A percentile compares a stretch with the other conserved stretches of the same genome.
Conservation (phyloP, 768 basidiomycete genomes). For the Tricholoma flavovirens region DNA sequence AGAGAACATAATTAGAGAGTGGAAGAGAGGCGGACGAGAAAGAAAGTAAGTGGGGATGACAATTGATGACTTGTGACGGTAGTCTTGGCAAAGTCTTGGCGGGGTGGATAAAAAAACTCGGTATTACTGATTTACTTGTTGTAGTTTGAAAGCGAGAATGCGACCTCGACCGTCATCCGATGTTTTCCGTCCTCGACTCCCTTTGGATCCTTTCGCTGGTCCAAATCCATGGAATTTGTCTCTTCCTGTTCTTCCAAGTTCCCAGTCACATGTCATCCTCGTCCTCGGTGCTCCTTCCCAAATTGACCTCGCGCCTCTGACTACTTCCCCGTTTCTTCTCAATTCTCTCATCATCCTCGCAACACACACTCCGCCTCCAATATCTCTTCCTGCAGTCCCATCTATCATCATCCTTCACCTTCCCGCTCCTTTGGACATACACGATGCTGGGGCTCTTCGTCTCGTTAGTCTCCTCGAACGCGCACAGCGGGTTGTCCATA, state of each 20-base stretch:
- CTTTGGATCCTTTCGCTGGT: constrained; percentile 33
- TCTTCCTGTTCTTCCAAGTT: constrained; percentile 7
- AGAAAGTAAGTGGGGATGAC: too few species aligned
- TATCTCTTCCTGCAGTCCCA: constrained; percentile 17
- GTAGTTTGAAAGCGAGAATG: too few species aligned
- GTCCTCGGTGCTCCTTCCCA: constrained; percentile 33
- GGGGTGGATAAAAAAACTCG: too few species aligned
- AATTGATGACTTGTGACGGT: too few species aligned
- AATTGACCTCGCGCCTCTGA: constrained; percentile 30
- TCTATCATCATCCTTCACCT: constrained; percentile 30
- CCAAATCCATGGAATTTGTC: too few species aligned
- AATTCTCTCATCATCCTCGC: constrained; percentile 35
- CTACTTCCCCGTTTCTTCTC: constrained; percentile 27
- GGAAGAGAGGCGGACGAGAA: too few species aligned
- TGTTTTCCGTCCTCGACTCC: constrained; percentile 33
- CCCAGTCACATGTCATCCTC: constrained; percentile 27
- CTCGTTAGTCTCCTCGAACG: constrained; percentile 37
- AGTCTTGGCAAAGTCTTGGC: too few species aligned
- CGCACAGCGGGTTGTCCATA: constrained; percentile 30
- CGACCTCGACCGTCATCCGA: neutral
- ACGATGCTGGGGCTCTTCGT: constrained; percentile 33
- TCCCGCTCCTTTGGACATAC: constrained; percentile 24
- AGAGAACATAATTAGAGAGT: too few species aligned
- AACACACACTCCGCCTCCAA: constrained; percentile 30
- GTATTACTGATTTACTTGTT: too few species aligned